Conservation (phyloP, 305 asterid genomes). For the Fraxinus floribunda region DNA sequence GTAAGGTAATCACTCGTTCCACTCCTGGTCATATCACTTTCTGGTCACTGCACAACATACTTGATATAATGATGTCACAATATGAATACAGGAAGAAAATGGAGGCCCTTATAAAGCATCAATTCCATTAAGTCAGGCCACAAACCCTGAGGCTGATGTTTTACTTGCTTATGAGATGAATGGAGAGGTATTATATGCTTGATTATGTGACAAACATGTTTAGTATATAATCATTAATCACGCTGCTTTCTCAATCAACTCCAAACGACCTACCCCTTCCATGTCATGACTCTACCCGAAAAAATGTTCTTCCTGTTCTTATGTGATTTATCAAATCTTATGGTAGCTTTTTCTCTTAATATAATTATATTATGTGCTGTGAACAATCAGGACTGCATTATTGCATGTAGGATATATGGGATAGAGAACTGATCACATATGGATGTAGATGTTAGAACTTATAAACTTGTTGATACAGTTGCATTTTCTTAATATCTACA, state of each 20-base stretch:
- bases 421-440: not conserved
- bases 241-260: not conserved
- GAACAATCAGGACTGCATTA: not conserved
- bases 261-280: not conserved
- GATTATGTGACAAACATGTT: not conserved
- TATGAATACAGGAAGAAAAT: constrained; percentile 69
- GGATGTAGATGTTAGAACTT: not conserved
- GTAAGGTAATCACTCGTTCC: constrained; percentile 57
- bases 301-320: not conserved
- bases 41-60: constrained; percentile 9
- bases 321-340: not conserved
- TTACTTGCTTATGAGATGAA: constrained; percentile 96
- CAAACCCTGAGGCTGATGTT: constrained; percentile 89
- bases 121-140: constrained; percentile 80
- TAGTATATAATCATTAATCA: not conserved
- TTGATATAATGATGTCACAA: constrained; percentile 25
- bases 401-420: not conserved
- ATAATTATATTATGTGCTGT: not conserved
- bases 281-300: not conserved
- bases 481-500: not conserved
- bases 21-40: constrained; percentile 6
- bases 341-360: not conserved
- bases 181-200: constrained; percentile 60
- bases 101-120: constrained; percentile 97
- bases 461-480: not conserved